Base-by-base conservation (phyloP, 768 basidiomycete species). In the Pleurotus platypus region DNA sequence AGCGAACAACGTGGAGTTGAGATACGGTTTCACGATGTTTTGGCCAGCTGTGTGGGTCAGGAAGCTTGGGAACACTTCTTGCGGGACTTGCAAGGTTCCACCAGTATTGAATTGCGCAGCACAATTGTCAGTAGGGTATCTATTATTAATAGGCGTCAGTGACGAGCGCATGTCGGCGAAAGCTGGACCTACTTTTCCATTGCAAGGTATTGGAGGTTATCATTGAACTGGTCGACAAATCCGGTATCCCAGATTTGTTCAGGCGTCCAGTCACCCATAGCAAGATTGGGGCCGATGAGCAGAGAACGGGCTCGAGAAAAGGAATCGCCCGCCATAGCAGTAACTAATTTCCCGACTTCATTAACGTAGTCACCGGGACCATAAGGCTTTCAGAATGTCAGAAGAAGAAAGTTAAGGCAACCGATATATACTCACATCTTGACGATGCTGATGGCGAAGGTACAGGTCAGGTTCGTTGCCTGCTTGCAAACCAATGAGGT, bases 391-490 rank as follows among this genome's bases (percentile, higher is more conserved):
- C 22, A 20, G 63, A 59, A 40, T 7, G 8, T 4, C 37, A 12
- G 15, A 35, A 27, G 54, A 53, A 15, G 42, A n/a, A 92, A 78
- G 72, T 92, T 90, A 0, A 85, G 78, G 39, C 86, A 78, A 46
- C 80, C 75, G 12, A 85, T 63, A 20, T 76, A 68, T 2, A 78
- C 72, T 30, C 79, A 82, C 40, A 6, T 54, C 16, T 27, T 20
- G 37, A 11, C 51, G 37, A 42, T 54, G 51, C 4, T 22, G 18
- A 15, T 54, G 51, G 39, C 51, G 51, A 54, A 42, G 70, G 61
- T 86, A 92, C 60, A 90, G 78, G 73, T 93, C 90, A 13, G 89
- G 90, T 69, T 92, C 90, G 65, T 92, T 90, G 2, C 85, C 89
- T 1, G 84, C 80, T 66, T 89, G 85, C 6, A 89, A 69, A 0